Evolutionary conservation across 2,329 filamentous ascomycete genomes (phyloP).

Genomic region (Aspergillus puulaauensis): DNA sequence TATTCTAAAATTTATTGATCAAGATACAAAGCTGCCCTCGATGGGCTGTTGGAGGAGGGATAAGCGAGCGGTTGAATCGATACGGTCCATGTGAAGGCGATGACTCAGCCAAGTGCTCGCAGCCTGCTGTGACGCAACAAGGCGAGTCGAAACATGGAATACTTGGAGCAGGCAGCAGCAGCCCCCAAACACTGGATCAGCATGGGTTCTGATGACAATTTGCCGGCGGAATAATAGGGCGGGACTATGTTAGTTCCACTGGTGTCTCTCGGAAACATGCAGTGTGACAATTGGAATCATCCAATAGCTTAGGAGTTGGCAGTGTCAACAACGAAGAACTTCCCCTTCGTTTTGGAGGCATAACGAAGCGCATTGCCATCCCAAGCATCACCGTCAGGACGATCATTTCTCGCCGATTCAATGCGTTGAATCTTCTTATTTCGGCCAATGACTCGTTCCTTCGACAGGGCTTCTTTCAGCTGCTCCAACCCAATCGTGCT

Average conservation of each 20-base stretch:
- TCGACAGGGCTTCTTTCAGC: constrained; percentile 38
- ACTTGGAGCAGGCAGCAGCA: not conserved
- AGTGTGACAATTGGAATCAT: not conserved
- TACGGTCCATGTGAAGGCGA: constrained; percentile 2
- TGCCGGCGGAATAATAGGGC: not conserved
- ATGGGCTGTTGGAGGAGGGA: not conserved
- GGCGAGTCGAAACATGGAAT: not conserved
- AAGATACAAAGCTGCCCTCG: not conserved
- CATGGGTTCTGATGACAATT: not conserved
- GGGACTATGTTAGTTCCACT: not conserved
- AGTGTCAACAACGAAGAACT: constrained; percentile 73
- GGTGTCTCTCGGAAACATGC: not conserved
- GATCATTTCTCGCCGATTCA: constrained; percentile 26
- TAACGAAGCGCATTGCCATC: constrained; percentile 70
- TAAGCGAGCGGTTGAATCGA: not conserved
- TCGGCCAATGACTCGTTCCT: constrained; percentile 42
- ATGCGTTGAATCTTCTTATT: constrained; percentile 49
- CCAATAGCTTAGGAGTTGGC: constrained; percentile 16
- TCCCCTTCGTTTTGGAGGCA: constrained; percentile 65
- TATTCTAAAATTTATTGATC: not conserved
- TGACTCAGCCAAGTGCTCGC: constrained; percentile 20
- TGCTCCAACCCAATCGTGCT: constrained; percentile 39
- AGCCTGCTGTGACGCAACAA: constrained; percentile 1
- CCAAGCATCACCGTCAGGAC: constrained; percentile 52
- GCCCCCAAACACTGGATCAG: not conserved